phyloP scores from a whole-genome alignment of 1,284 basidiomycete genomes.

The Tremellales sp. region DNA sequence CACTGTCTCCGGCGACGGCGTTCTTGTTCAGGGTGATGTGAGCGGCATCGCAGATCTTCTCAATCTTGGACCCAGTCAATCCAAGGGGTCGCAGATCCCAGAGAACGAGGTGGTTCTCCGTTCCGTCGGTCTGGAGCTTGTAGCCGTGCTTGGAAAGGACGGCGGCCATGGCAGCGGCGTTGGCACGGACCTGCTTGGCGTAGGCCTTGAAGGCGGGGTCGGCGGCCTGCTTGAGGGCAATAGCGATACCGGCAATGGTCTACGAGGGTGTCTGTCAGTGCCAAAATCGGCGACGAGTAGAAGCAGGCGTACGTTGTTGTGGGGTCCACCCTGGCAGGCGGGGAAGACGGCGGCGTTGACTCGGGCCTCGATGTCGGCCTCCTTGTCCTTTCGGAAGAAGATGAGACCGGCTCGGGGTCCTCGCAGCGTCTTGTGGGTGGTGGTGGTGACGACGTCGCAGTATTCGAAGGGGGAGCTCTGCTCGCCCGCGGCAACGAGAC shows the following conservation, averaged over 20 bases:
- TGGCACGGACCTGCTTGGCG: constrained; percentile 89
- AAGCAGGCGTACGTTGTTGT: constrained; percentile 82
- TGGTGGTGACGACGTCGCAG: constrained; percentile 97
- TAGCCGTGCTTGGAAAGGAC: constrained; percentile 75
- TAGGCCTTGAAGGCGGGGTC: constrained; percentile 89
- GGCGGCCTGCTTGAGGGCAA: constrained; percentile 88
- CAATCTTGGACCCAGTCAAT: constrained; percentile 94
- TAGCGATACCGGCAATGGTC: constrained; percentile 95
- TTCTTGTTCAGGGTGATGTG: constrained; percentile 96
- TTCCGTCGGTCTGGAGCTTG: constrained; percentile 94
- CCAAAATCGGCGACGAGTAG: constrained; percentile 2
- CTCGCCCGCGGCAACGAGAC: constrained; percentile 89
- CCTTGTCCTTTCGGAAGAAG: constrained; percentile 96
- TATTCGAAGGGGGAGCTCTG: constrained; percentile 91
- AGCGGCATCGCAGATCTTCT: constrained; percentile 95
- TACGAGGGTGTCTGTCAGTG: constrained; percentile 33
- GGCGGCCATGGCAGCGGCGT: constrained; percentile 71
- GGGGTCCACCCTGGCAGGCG: constrained; percentile 98
- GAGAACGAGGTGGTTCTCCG: constrained; percentile 96
- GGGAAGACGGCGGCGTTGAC: constrained; percentile 99
- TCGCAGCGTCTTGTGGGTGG: constrained; percentile 98
- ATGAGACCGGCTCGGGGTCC: constrained; percentile 97
- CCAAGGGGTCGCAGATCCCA: constrained; percentile 97
- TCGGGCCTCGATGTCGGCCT: constrained; percentile 82
- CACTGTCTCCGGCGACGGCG: constrained; percentile 85